Conservation (phyloP, 208 protist genomes). For the Acanthamoeba quina region DNA sequence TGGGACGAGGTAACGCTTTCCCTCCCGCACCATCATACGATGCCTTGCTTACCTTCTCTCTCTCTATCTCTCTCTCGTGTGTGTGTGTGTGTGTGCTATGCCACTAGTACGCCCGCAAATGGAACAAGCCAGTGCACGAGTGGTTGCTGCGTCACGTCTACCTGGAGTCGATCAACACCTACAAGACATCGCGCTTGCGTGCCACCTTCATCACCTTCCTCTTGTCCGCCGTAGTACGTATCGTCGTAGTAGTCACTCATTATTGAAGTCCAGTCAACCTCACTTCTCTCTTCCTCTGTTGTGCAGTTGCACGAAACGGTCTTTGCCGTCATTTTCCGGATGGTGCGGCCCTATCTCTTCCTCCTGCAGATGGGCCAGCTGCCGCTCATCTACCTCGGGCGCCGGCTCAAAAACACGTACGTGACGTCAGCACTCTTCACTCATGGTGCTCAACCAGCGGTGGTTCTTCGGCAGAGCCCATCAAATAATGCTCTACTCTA, state of each 20-base stretch:
- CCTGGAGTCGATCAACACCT: slow-evolving; percentile 73
- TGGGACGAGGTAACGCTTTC: not conserved
- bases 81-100: not conserved
- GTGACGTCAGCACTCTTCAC: not conserved
- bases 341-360: slow-evolving; percentile 64
- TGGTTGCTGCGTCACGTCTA: slow-evolving; percentile 86
- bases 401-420: slow-evolving; percentile 65
- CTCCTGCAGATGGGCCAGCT: slow-evolving; percentile 67
- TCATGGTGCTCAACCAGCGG: not conserved
- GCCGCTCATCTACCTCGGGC: slow-evolving; percentile 64
- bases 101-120: slow-evolving; percentile 81
- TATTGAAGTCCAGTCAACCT: too few relatives aligned
- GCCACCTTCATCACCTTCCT: slow-evolving; percentile 82
- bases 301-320: slow-evolving; percentile 67
- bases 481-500: not conserved
- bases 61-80: too few relatives aligned
- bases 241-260: not conserved
- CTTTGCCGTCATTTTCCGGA: slow-evolving; percentile 55
- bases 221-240: slow-evolving; percentile 74
- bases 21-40: too few relatives aligned
- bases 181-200: slow-evolving; percentile 77
- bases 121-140: slow-evolving; percentile 87
- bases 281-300: not conserved
- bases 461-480: not conserved
- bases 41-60: too few relatives aligned